A percentile compares a stretch with the other conserved stretches of the same genome.
Evolutionary conservation across 2,329 filamentous ascomycete genomes (phyloP).

Genomic region (Colletotrichum tamarilloi): DNA sequence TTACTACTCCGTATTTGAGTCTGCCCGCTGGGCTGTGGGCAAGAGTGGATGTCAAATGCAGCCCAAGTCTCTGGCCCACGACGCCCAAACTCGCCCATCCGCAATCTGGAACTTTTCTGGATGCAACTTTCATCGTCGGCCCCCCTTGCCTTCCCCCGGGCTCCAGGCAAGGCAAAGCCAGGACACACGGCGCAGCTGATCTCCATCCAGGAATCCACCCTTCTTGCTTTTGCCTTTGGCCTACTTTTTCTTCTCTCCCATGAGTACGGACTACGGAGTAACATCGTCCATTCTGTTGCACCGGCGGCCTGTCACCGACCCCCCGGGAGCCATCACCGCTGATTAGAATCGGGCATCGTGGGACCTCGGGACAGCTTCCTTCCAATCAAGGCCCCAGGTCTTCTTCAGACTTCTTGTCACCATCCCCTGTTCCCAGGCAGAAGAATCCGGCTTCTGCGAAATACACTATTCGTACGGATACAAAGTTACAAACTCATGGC

Average conservation of each 20-base stretch:
- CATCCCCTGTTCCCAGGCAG: conserved; percentile 1
- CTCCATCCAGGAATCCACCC: conserved; percentile 21
- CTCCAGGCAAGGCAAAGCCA: conserved; percentile 23
- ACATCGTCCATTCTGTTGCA: neutral
- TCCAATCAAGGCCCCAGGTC: conserved; percentile 9
- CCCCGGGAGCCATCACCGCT: conserved; percentile 31
- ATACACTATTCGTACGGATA: neutral
- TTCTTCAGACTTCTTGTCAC: neutral
- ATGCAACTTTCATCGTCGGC: conserved; percentile 21
- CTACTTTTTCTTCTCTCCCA: neutral
- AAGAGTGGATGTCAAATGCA: conserved; percentile 3
- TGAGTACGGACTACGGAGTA: neutral
- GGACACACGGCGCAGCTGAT: conserved; percentile 26
- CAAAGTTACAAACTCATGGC: neutral
- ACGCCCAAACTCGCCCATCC: conserved; percentile 11
- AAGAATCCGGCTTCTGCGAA: neutral
- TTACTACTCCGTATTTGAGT: neutral
- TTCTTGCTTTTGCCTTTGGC: conserved; percentile 7
- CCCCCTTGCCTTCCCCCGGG: neutral
- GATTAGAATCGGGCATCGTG: conserved; percentile 19
- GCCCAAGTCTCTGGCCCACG: neutral
- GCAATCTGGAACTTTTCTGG: conserved; percentile 32
- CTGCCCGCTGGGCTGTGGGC: neutral
- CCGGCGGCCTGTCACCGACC: conserved; percentile 26
- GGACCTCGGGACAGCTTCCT: conserved; percentile 6